Evolutionary conservation across 1,139 yeast genomes (phyloP), one percentile per base, ranked within the genome.

Genomic region (Blastobotrys capitulatus): DNA sequence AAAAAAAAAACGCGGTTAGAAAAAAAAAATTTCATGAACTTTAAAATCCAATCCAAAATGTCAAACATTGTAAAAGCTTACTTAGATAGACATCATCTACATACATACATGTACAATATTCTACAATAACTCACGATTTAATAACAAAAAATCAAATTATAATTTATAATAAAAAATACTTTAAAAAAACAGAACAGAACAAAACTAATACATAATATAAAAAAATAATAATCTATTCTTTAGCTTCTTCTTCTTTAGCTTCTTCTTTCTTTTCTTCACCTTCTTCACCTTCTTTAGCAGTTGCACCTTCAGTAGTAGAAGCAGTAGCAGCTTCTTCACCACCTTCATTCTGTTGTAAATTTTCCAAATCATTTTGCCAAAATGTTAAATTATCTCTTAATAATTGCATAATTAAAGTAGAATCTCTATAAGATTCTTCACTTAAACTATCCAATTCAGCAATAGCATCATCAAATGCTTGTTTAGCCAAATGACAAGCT

Each of bases 401-500:
- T 72, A 92, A 83, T 82, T 92, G 97, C 98, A 92, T 90, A 72
- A 92, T 92, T 73, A 92, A 82, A 60, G 97, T 92, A 57, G 97
- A 89, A 73, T 92, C 98, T 74, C 92, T 88, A 83, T 92, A 92
- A 60, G 96, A 86, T 77, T 92, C 98, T 77, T 92, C 98, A 45
- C 96, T 86, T 66, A 92, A 80, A 59, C 97, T 90, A 75, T 92
- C 98, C 70, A 92, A 83, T 77, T 92, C 97, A 61, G 97, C 96
- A 69, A 92, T 95, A 59, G 98, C 98, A 70, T 92, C 98, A 71
- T 92, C 98, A 65, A 92, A 92, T 48, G 98, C 98, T 77, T 92
- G 98, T 74, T 92, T 92, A 65, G 98, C 98, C 72, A 92, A 82
- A 72, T 92, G 97, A 74, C 98, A 92, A 61, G 98, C 98, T 74